Base-by-base conservation (phyloP, 2,329 filamentous ascomycete species). In the Colletotrichum euphorbiae region DNA sequence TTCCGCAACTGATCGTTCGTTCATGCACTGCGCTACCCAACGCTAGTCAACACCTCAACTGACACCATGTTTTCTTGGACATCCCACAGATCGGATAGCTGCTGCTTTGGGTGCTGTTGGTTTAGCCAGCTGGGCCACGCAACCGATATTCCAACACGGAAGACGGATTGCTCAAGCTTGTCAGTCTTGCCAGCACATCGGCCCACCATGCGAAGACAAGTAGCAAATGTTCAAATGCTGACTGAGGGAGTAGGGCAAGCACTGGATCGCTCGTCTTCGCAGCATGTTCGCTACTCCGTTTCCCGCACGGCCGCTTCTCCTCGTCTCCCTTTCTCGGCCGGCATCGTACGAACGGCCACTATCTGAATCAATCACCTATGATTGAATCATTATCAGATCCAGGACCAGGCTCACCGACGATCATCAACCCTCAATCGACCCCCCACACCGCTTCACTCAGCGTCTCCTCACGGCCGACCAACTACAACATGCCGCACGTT, bases 101-200 rank as follows among this genome's bases (percentile, higher is more conserved):
- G 46, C 54, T 61, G 48, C 65, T 50, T 65, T 28, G 31, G 48
- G 40, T n/a, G 9, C 59, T 31, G 36, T 8, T 45, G 57, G 19
- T 65, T 40, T n/a, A 38, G 33, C 42, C 52, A 28, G 9, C 28
- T 58, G 52, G n/a, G 54, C 61, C 15, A 50, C 61, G 54, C 46
- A 68, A 50, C 28, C 36, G 33, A 36, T 40, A 51, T 54, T 42
- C 31, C 54, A 54, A 62, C 31, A 62, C 21, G 31, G 24, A 45
- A 43, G 57, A 67, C 12, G 17, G 24, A 43, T 59, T 42, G 42
- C 48, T 21, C 46, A 48, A 50, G 24, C 38, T 54, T 33, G 61
- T 45, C 61, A 69, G 55, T 33, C 48, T 60, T 55, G 61, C 61
- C 66, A 69, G 50, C 62, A 38, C 61, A 69, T 68, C 65, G 33